phyloP scores from a whole-genome alignment of 2,329 filamentous ascomycete genomes.

The Talaromyces sp. region DNA sequence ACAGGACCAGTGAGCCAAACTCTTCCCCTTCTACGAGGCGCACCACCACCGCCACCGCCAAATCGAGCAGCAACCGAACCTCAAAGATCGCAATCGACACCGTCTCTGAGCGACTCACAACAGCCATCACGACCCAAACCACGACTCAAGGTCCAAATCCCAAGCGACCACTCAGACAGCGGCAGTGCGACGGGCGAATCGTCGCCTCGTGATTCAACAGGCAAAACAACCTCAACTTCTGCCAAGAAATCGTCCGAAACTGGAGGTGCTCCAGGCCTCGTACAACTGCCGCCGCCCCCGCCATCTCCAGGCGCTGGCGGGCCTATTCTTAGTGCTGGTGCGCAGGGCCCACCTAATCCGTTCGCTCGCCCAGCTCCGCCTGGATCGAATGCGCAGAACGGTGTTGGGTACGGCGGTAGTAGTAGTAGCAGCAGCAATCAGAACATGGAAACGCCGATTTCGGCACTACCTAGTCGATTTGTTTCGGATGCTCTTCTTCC shows the following conservation, averaged over 20 bases:
- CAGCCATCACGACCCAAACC: constrained; percentile 68
- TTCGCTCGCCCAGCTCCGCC: constrained; percentile 85
- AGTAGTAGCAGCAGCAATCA: constrained; percentile 34
- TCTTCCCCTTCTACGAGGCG: constrained; percentile 33
- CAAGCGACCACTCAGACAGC: constrained; percentile 78
- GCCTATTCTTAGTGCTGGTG: constrained; percentile 76
- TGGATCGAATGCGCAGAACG: constrained; percentile 35
- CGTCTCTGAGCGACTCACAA: constrained; percentile 73
- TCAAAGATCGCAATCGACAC: constrained; percentile 51
- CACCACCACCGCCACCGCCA: constrained; percentile 55
- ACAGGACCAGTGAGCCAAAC: constrained; percentile 55
- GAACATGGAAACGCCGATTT: constrained; percentile 74
- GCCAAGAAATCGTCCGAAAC: constrained; percentile 53
- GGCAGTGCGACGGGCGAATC: constrained; percentile 72
- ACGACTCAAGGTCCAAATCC: constrained; percentile 88
- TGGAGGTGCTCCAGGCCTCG: constrained; percentile 65
- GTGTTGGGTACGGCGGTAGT: constrained; percentile 40
- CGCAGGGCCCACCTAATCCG: constrained; percentile 88
- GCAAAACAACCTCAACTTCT: constrained; percentile 57
- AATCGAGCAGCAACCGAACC: constrained; percentile 50
- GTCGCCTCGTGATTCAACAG: constrained; percentile 58
- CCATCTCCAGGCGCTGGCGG: constrained; percentile 69
- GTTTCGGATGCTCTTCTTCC: constrained; percentile 83
- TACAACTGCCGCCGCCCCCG: constrained; percentile 80
- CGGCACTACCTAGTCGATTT: constrained; percentile 86